Evolutionary conservation across 2,329 filamentous ascomycete genomes (phyloP).

Genomic region (Pestalotiopsis sp.): DNA sequence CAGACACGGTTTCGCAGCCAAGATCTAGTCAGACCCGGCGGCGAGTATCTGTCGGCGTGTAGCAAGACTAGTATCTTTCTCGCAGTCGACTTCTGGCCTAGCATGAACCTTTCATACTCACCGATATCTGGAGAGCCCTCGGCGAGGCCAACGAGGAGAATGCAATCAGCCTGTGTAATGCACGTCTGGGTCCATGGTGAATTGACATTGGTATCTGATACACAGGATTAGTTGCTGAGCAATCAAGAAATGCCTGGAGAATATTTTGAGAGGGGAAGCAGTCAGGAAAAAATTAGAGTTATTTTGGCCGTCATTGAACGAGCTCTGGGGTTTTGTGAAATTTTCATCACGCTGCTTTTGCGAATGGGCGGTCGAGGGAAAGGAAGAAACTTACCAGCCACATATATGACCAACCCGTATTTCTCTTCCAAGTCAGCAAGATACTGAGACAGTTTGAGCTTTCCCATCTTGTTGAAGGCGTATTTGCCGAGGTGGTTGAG

Average conservation of each 20-base stretch:
- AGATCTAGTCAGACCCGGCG: constrained; percentile 79
- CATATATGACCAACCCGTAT: constrained; percentile 92
- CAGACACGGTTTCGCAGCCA: constrained; percentile 94
- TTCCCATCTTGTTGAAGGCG: constrained; percentile 97
- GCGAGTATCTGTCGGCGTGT: constrained; percentile 86
- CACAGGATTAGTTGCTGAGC: constrained; percentile 30
- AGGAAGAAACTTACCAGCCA: constrained; percentile 66
- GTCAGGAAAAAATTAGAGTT: constrained; percentile 74
- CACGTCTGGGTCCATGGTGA: constrained; percentile 98
- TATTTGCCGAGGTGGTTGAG: constrained; percentile 93
- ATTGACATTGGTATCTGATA: constrained; percentile 87
- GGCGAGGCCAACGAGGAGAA: constrained; percentile 87
- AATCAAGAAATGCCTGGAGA: neutral
- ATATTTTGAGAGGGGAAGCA: constrained; percentile 18
- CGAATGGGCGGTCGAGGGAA: constrained; percentile 10
- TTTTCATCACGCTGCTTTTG: constrained; percentile 49
- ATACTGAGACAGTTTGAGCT: constrained; percentile 93
- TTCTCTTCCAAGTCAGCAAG: constrained; percentile 96
- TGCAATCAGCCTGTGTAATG: constrained; percentile 95
- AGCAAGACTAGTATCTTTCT: constrained; percentile 89
- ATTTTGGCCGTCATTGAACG: constrained; percentile 57
- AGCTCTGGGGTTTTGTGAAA: constrained; percentile 50
- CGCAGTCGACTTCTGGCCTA: constrained; percentile 96
- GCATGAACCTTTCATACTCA: constrained; percentile 93
- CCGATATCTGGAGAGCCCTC: constrained; percentile 89